phyloP scores from a whole-genome alignment of 2,329 filamentous ascomycete species.

The Chrysoporthe cubensis region DNA sequence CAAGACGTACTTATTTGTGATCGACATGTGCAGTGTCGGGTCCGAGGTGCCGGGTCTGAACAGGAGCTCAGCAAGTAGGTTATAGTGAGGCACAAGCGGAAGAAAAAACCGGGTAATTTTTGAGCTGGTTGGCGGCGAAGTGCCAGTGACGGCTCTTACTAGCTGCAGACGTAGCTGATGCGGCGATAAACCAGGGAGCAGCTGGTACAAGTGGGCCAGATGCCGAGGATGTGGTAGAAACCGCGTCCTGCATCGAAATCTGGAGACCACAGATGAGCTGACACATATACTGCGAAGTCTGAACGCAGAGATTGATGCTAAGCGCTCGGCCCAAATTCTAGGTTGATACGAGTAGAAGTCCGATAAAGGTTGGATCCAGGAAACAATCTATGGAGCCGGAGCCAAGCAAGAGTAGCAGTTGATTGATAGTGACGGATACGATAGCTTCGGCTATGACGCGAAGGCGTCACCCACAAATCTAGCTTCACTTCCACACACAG shows the following conservation, averaged over 20 bases:
- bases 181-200: background rate
- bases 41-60: background rate
- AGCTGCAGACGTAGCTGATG: background rate
- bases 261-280: conserved; percentile 16
- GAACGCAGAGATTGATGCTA: conserved; percentile 12
- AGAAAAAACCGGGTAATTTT: background rate
- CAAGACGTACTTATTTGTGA: background rate
- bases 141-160: background rate
- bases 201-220: background rate
- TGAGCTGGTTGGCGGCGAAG: conserved; percentile 20
- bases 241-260: background rate
- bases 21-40: background rate
- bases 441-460: conserved; percentile 11
- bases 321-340: conserved; percentile 15
- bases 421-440: conserved; percentile 12
- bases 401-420: conserved; percentile 2
- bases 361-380: background rate
- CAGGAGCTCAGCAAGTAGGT: background rate
- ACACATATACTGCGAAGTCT: background rate
- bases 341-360: background rate
- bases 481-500: background rate
- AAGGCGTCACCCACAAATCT: background rate
- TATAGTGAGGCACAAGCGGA: background rate
- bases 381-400: conserved; percentile 10
- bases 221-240: background rate